Base-by-base conservation (phyloP, 2,329 filamentous ascomycete species). In the Exophiala lecanii-corni region DNA sequence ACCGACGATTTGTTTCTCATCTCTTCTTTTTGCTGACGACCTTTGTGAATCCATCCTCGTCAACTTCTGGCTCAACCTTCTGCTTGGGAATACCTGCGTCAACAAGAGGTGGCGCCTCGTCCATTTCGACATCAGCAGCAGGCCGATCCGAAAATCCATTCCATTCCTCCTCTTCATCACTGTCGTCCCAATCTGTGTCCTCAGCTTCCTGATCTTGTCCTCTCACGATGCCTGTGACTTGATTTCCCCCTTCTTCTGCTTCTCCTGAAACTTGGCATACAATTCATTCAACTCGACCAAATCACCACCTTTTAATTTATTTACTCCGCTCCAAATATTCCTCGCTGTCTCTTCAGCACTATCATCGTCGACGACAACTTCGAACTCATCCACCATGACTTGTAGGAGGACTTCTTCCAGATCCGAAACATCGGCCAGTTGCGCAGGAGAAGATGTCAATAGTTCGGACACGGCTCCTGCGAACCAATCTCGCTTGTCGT, bases 401-500 rank as follows among this genome's bases (percentile, higher is more conserved):
- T 96, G 86, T 35, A 95, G 72, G 36, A 97, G 72, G 39, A 94
- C 81, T 30, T 83, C 76, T 70, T 97, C 91, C 32, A 96, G 71
- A 56, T 96, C 88, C 51, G 84, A 80, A 13, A 76, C 70, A 55
- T 95, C 85, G 9, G 86, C 81, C 42, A 79, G 71, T 2, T 79
- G 72, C 3, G 72, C 67, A 9, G 71, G 65, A 13, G 59, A 71
- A 9, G 53, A 51, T 1, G 50, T 48, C 56, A 96, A 84, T 50
- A 95, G 79, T 18, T 95, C 87, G 46, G 82, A 84, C 40, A 97
- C 75, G 32, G 85, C 86, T 51, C 89, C 89, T 39, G 86, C 91
- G 59, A 98, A 86, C 91, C 89, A 97, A 74, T 95, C 91, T 59
- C 91, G 85, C 72, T 97, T 97, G 66, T 94, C 88, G 48, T 74